Evolutionary conservation across 305 asterid species (phyloP).

Genomic region (Ajuga reptans): DNA sequence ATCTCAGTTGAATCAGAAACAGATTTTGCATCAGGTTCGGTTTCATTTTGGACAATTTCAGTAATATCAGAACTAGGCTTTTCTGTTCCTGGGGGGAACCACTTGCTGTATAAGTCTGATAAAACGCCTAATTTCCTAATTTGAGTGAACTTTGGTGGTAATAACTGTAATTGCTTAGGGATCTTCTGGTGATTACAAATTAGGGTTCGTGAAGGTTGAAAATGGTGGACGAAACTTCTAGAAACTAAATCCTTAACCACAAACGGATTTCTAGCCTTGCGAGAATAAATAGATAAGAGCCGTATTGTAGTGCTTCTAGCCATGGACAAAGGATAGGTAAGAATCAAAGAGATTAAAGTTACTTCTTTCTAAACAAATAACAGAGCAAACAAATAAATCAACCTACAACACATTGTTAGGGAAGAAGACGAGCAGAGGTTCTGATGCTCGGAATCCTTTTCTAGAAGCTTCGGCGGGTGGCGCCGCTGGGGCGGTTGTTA

Average conservation of each 20-base stretch:
- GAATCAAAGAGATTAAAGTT: background rate
- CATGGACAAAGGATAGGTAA: slow-evolving; percentile 29
- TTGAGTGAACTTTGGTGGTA: slow-evolving; percentile 15
- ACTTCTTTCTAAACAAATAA: background rate
- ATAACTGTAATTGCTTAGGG: slow-evolving; percentile 16
- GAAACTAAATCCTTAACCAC: slow-evolving; percentile 30
- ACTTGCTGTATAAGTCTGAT: slow-evolving; percentile 18
- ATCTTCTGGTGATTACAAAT: slow-evolving; percentile 20
- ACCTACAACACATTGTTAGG: slow-evolving; percentile 21
- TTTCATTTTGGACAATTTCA: slow-evolving; percentile 17
- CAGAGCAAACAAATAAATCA: background rate
- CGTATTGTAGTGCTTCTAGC: slow-evolving; percentile 43
- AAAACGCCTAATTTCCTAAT: slow-evolving; percentile 20
- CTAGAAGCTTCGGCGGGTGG: background rate
- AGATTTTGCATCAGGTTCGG: slow-evolving; percentile 20
- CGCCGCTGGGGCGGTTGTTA: slow-evolving; percentile 1
- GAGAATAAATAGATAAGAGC: slow-evolving; percentile 39
- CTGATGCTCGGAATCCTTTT: background rate
- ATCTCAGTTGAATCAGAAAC: slow-evolving; percentile 9
- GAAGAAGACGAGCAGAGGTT: background rate
- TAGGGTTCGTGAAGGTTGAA: slow-evolving; percentile 23
- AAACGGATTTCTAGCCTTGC: slow-evolving; percentile 22
- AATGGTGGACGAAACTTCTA: slow-evolving; percentile 26
- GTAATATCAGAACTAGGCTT: slow-evolving; percentile 20
- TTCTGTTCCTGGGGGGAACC: slow-evolving; percentile 35